Conservation (phyloP, 768 basidiomycete species). For the Kwoniella sp. region DNA sequence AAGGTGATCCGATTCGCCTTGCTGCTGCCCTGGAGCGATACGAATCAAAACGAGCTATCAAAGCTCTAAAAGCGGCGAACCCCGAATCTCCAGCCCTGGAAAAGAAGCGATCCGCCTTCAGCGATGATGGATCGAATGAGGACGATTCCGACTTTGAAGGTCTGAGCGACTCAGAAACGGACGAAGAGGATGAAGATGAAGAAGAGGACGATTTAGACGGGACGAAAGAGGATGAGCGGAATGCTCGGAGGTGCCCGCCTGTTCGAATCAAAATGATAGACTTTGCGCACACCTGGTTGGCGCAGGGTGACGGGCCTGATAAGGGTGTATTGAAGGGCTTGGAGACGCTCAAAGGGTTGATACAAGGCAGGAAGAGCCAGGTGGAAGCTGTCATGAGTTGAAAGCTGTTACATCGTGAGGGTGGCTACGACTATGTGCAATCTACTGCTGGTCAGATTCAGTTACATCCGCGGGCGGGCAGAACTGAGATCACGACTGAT, state of each 20-base stretch:
- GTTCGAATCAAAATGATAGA: conserved; percentile 82
- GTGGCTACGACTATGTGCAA: neutral
- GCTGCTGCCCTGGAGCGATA: conserved; percentile 47
- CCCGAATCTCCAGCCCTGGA: conserved; percentile 7
- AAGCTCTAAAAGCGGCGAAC: conserved; percentile 6
- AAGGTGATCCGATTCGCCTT: conserved; percentile 62
- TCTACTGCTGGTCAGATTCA: too few relatives aligned
- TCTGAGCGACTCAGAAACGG: conserved; percentile 12
- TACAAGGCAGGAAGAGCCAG: conserved; percentile 65
- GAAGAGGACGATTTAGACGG: conserved; percentile 40
- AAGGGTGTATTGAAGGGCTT: conserved; percentile 75
- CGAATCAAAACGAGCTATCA: conserved; percentile 22
- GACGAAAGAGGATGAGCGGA: conserved; percentile 32
- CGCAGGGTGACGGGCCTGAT: conserved; percentile 74
- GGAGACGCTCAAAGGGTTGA: conserved; percentile 65
- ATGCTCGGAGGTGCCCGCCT: conserved; percentile 57
- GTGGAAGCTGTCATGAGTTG: conserved; percentile 43
- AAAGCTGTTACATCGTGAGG: neutral
- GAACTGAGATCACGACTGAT: too few relatives aligned
- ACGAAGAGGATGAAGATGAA: conserved; percentile 31
- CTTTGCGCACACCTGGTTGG: conserved; percentile 82
- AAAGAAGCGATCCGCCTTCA: conserved; percentile 33
- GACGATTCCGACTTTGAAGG: conserved; percentile 39
- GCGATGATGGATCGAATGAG: conserved; percentile 18
- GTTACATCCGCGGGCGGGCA: too few relatives aligned